Evolutionary conservation across 768 basidiomycete species (phyloP), one percentile per base, ranked within the genome.

Genomic region (Rhizopogon vulgaris): DNA sequence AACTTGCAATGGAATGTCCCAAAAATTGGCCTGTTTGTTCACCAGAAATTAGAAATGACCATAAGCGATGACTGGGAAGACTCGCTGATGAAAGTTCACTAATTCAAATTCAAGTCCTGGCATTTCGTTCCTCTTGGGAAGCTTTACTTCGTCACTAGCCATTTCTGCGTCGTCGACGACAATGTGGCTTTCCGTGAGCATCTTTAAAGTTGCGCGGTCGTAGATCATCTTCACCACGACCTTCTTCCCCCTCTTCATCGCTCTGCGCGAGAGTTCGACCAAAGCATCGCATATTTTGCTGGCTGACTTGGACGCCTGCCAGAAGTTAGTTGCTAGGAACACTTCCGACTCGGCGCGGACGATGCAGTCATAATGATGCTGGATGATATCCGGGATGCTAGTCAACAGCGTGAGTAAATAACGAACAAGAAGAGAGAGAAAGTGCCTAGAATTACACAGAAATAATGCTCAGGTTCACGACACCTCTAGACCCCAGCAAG

Each of bases 1-100:
- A 79, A 85, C 60, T 87, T 87, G 41, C 80, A 77, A 57, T 88
- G 86, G 64, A 86, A 87, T 0, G 85, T 87, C 11, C 84, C 84
- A 3, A 83, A 63, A 18, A 82, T 54, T 3, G 79, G 78, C 36
- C 75, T 69, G 52, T 61, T 54, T 30, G 36, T 48, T 38, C 17
- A 18, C 10, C 43, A 24, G 15, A n/a, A 38, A 15, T 1, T 46
- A 34, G 60, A 64, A 48, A 66, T 65, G 64, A 64, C 32, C 18
- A 39, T 18, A 14, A 41, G 15, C 18, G 5, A 46, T 7, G 15
- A 34, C 12, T 6, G 10, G 25, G 36, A 4, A 34, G 28, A 57
- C 57, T 56, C 54, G 65, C 65, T 66, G 74, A 55, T 79, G 77
- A 53, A 72, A 80, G 57, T 80, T 80, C 56, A 85, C 68, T 34